Percentiles rank a stretch among this genome's conserved stretches.
These are phyloP conservation scores for Trichoderma semiorbis DNA, from an alignment of 2,329 filamentous ascomycete genomes.

Conservation along the genomic window DNA sequence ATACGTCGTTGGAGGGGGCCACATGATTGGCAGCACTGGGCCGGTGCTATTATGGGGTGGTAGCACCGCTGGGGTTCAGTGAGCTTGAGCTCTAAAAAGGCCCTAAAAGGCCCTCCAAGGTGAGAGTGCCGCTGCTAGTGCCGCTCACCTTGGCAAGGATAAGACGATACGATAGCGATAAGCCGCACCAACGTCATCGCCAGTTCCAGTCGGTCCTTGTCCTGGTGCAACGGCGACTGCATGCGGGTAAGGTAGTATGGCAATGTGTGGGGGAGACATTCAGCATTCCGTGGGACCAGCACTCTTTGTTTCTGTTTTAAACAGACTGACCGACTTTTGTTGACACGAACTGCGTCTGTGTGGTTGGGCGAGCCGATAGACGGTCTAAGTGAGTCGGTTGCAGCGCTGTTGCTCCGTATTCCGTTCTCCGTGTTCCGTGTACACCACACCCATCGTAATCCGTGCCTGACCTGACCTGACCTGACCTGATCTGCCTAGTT, in stretches of 20 bases:
- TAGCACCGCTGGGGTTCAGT: constrained; percentile 19
- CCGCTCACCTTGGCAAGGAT: constrained; percentile 16
- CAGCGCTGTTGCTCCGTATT: constrained; percentile 5
- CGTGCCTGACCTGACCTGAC: constrained; percentile 3
- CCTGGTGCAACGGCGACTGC: not conserved
- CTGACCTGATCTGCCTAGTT: constrained; percentile 6
- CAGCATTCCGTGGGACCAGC: not conserved
- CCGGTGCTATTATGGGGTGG: constrained; percentile 22
- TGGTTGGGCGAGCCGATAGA: not conserved
- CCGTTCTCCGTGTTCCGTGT: not conserved
- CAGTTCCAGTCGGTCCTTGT: not conserved
- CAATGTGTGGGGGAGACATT: not conserved
- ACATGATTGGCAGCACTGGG: constrained; percentile 33
- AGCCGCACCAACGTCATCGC: constrained; percentile 12
- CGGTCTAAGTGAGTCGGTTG: not conserved
- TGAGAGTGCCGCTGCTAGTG: constrained; percentile 14
- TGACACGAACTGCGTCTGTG: no score
- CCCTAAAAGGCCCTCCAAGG: not conserved
- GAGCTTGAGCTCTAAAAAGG: constrained; percentile 6
- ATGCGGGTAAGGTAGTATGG: not conserved
- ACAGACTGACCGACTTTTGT: not conserved
- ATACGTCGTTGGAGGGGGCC: constrained; percentile 25
- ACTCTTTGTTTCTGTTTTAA: not conserved
- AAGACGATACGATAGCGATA: constrained; percentile 12
- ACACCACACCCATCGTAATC: not conserved